Base-by-base conservation (phyloP, 257 asterid species). In the Ajuga chamaepitys region DNA sequence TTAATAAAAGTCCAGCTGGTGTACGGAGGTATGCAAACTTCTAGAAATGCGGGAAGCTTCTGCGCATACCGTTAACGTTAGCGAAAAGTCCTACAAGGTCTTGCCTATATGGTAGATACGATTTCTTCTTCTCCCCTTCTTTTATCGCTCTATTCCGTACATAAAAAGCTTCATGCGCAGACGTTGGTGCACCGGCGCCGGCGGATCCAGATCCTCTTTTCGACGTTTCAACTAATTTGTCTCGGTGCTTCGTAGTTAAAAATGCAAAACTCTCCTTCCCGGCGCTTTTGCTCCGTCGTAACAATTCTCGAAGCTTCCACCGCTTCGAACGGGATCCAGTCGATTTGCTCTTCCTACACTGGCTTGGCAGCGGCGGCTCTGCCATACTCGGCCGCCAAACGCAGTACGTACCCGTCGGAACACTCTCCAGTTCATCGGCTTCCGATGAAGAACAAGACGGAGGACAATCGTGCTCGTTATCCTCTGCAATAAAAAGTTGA, bases 261-360 rank as follows among this genome's bases (percentile, higher is more conserved):
- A 82, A 81, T 45, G 87, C 83, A 45, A 78, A 80, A 34, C 72
- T 77, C 51, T 82, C 95, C 71, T 85, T 86, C 38, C 95, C 97
- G n/a, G 87, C 95, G 80, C 97, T 88, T 35, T 85, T 89, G 80
- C 94, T 82, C 72, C 97, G 91, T 18, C 88, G 83, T 67, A 89
- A 58, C 63, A 89, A 69, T 79, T 87, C 88, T 28, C 82, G 80
- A 54, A 89, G 46, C 66, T 66, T 93, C 97, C 96, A 93, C 75
- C 94, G 68, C 80, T 68, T 82, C 40, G 95, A 80, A 53, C 55
- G 78, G 55, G 95, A 86, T 78, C 99, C 97, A 0, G 97, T 87
- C 44, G 99, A 93, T 54, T 81, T 87, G 77, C 96, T 93, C 83
- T 93, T 92, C 74, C 74, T 81, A 56, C 95, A 81, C 63, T 42